phyloP scores from a whole-genome alignment of 768 basidiomycete species.

The Mycena capillaripes region DNA sequence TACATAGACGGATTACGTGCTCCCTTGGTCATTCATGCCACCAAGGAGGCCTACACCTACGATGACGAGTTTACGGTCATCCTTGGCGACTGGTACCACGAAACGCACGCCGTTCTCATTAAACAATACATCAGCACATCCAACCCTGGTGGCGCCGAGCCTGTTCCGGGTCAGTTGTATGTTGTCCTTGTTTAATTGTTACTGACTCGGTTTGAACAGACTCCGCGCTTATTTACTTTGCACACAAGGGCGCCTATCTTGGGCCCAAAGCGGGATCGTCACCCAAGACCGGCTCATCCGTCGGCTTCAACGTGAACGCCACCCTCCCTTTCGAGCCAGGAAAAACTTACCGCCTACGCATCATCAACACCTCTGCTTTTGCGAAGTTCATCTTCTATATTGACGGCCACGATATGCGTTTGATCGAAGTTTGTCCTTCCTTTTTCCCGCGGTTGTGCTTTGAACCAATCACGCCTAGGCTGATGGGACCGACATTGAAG shows the following conservation, averaged over 20 bases:
- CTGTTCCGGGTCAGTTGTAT: slow-evolving; percentile 74
- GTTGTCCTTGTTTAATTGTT: not conserved
- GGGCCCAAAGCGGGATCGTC: slow-evolving; percentile 67
- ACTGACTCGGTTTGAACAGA: slow-evolving; percentile 57
- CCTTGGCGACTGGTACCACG: slow-evolving; percentile 94
- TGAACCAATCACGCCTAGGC: not conserved
- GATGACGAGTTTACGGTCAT: slow-evolving; percentile 93
- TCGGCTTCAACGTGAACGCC: slow-evolving; percentile 91
- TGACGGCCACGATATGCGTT: slow-evolving; percentile 87
- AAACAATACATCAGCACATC: slow-evolving; percentile 75
- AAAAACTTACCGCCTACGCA: slow-evolving; percentile 91
- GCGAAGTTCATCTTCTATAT: slow-evolving; percentile 89
- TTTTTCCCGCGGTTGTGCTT: not conserved
- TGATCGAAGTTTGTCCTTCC: slow-evolving; percentile 77
- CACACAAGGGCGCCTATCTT: slow-evolving; percentile 80
- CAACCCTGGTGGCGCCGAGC: slow-evolving; percentile 92
- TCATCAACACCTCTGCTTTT: slow-evolving; percentile 88
- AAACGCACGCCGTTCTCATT: slow-evolving; percentile 74
- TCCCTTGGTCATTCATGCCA: slow-evolving; percentile 83
- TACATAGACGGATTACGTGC: slow-evolving; percentile 94
- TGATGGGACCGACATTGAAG: slow-evolving; percentile 79
- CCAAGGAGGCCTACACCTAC: slow-evolving; percentile 76
- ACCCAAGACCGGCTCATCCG: slow-evolving; percentile 64
- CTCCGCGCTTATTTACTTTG: slow-evolving; percentile 86
- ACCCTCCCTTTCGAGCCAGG: slow-evolving; percentile 88